Evolutionary conservation across 768 basidiomycete species (phyloP).

Genomic region (Suillus clintonianus): DNA sequence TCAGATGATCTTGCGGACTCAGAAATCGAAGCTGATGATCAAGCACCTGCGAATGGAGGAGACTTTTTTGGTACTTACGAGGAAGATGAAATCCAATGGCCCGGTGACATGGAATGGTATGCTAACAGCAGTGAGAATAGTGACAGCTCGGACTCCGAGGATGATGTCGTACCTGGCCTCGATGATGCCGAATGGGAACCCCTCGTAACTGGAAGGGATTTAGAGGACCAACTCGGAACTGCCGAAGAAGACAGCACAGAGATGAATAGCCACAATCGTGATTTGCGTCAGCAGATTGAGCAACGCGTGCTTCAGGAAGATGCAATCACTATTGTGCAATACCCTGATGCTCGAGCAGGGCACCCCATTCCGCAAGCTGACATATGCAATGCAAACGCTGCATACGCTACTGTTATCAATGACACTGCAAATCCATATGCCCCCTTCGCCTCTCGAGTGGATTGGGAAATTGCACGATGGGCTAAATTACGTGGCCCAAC

Average conservation of each 20-base stretch:
- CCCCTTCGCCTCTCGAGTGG: too few species aligned
- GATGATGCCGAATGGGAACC: neutral
- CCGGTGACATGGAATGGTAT: neutral
- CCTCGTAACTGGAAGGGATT: neutral
- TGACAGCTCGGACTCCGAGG: neutral
- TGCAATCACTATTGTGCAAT: neutral
- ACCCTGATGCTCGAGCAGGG: neutral
- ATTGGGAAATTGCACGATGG: too few species aligned
- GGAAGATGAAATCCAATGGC: too few species aligned
- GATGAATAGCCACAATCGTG: too few species aligned
- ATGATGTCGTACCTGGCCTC: neutral
- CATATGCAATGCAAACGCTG: too few species aligned
- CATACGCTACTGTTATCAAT: too few species aligned
- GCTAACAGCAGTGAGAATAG: neutral
- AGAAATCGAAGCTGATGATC: too few species aligned
- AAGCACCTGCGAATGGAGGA: neutral
- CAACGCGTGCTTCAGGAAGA: neutral
- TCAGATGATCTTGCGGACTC: neutral
- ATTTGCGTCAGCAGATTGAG: too few species aligned
- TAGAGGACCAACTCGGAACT: neutral
- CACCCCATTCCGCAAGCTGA: neutral
- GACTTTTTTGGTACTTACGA: too few species aligned
- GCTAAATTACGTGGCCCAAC: too few species aligned
- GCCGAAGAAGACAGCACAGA: too few species aligned
- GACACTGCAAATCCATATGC: too few species aligned